These are phyloP conservation scores for Drechslera avenae DNA, from an alignment of 2,329 filamentous ascomycete genomes.

Conservation along the genomic window DNA sequence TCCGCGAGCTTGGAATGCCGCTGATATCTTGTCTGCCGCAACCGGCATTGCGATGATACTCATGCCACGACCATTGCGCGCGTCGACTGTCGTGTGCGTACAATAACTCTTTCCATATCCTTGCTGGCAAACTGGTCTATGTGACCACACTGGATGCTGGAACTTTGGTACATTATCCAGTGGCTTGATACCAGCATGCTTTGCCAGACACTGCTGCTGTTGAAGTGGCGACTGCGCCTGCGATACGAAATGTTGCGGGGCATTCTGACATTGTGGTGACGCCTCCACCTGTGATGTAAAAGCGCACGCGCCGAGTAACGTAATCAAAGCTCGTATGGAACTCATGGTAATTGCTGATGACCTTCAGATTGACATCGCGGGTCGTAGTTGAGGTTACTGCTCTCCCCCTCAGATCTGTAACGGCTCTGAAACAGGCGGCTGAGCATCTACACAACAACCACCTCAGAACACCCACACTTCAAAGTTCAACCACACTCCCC, in stretches of 20 bases:
- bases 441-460: neutral
- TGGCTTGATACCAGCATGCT: neutral
- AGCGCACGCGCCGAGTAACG: slow-evolving; percentile 9
- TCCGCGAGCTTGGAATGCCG: slow-evolving; percentile 12
- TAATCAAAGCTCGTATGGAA: slow-evolving; percentile 6
- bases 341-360: slow-evolving; percentile 15
- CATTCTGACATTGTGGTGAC: slow-evolving; percentile 14
- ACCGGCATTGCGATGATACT: slow-evolving; percentile 28
- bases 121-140: slow-evolving; percentile 20
- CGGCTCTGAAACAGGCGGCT: slow-evolving; percentile 22
- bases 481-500: neutral
- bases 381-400: slow-evolving; percentile 6
- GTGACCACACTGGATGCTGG: slow-evolving; percentile 18
- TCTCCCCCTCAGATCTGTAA: slow-evolving; percentile 22
- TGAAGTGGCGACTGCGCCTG: slow-evolving; percentile 16
- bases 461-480: neutral
- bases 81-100: slow-evolving; percentile 19
- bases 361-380: slow-evolving; percentile 1
- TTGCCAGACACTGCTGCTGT: slow-evolving; percentile 9
- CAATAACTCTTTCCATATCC: slow-evolving; percentile 23
- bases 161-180: neutral
- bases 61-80: slow-evolving; percentile 21
- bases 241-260: slow-evolving; percentile 13
- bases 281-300: slow-evolving; percentile 4
- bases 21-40: slow-evolving; percentile 20